phyloP scores from a whole-genome alignment of 2,329 filamentous ascomycete species.

The Graphilbum sp. region DNA sequence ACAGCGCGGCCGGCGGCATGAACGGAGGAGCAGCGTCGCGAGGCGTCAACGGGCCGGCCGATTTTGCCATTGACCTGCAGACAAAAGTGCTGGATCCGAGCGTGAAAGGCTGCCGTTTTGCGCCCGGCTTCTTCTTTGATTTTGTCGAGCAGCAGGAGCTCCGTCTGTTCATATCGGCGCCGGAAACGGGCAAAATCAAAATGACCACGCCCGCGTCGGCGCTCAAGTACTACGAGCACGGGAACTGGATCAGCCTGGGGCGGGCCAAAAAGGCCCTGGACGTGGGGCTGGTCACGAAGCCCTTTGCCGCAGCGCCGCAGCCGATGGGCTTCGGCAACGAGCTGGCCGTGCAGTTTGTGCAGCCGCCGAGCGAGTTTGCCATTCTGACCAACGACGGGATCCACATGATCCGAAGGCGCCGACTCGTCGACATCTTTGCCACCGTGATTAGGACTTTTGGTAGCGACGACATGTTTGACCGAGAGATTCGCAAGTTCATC shows the following conservation, averaged over 20 bases:
- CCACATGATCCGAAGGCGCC: slow-evolving; percentile 65
- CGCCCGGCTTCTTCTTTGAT: slow-evolving; percentile 83
- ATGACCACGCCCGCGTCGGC: slow-evolving; percentile 33
- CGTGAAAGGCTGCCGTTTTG: slow-evolving; percentile 43
- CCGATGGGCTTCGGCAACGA: slow-evolving; percentile 86
- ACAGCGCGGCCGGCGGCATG: slow-evolving; percentile 13
- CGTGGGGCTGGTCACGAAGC: slow-evolving; percentile 58
- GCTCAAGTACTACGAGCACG: slow-evolving; percentile 59
- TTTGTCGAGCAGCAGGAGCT: slow-evolving; percentile 34
- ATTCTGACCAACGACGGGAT: slow-evolving; percentile 84
- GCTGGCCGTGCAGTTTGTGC: slow-evolving; percentile 87
- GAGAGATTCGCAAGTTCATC: slow-evolving; percentile 69
- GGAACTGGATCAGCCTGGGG: slow-evolving; percentile 61
- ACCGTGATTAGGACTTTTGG: slow-evolving; percentile 57
- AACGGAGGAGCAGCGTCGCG: background rate
- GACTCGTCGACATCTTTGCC: slow-evolving; percentile 86
- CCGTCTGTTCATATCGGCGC: slow-evolving; percentile 66
- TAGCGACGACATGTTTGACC: slow-evolving; percentile 66
- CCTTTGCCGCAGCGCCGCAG: slow-evolving; percentile 50
- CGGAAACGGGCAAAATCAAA: slow-evolving; percentile 77
- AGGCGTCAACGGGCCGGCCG: slow-evolving; percentile 16
- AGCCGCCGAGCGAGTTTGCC: slow-evolving; percentile 66
- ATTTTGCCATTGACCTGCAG: slow-evolving; percentile 27
- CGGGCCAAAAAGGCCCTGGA: slow-evolving; percentile 51
- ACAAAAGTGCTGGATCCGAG: slow-evolving; percentile 33